Conservation (phyloP, 441 rosid species). For the Aquilaria agallochum region DNA sequence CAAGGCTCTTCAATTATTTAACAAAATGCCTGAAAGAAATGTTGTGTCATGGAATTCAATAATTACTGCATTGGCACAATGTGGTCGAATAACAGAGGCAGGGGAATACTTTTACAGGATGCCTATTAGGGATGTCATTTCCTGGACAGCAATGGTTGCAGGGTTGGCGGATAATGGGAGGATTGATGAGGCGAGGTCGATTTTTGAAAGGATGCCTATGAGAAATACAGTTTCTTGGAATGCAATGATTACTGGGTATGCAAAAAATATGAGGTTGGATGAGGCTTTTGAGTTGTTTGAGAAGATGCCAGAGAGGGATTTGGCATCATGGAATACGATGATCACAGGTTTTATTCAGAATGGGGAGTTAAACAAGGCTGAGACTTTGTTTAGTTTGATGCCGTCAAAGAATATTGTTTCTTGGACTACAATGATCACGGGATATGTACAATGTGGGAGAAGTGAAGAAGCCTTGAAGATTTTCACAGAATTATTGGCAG, state of each 20-base stretch:
- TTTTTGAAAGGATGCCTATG: conserved; percentile 56
- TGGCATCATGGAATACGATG: conserved; percentile 74
- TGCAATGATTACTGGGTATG: conserved; percentile 69
- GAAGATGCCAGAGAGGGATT: conserved; percentile 52
- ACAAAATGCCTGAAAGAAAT: conserved; percentile 57
- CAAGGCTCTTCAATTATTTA: conserved; percentile 40
- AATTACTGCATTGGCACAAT: conserved; percentile 37
- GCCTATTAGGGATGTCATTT: conserved; percentile 58
- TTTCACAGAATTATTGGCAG: conserved; percentile 46
- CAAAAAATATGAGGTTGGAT: conserved; percentile 39
- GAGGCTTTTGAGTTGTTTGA: conserved; percentile 59
- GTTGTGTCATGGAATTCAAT: conserved; percentile 60
- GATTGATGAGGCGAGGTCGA: conserved; percentile 50
- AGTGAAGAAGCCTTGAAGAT: conserved; percentile 51
- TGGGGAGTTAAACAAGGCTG: conserved; percentile 35
- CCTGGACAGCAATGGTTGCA: conserved; percentile 56
- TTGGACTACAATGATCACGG: conserved; percentile 74
- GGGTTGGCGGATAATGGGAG: conserved; percentile 53
- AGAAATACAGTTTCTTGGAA: conserved; percentile 66
- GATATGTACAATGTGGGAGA: conserved; percentile 42
- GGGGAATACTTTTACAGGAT: conserved; percentile 39
- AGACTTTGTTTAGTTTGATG: conserved; percentile 41
- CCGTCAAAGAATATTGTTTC: conserved; percentile 57
- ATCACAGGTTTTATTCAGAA: conserved; percentile 57
- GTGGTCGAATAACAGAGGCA: conserved; percentile 58